Percentiles rank a stretch among this genome's conserved stretches.
Evolutionary conservation across 164 flowering plant species (phyloP).

Genomic region (Amborella trichopoda): DNA sequence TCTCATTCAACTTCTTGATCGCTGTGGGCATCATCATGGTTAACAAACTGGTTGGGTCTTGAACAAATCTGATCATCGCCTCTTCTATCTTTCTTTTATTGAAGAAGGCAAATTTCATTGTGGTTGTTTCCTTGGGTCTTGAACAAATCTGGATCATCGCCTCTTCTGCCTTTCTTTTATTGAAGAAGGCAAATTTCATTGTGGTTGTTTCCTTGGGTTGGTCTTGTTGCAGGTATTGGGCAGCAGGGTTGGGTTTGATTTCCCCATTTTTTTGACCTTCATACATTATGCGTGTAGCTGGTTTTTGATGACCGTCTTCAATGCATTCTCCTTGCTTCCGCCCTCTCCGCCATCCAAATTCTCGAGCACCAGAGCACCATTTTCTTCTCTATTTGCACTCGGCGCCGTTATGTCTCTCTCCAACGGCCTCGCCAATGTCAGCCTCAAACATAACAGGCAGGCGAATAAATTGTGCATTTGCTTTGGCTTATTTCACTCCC

Average conservation of each 20-base stretch:
- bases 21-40: constrained; percentile 62
- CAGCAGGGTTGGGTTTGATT: constrained; percentile 66
- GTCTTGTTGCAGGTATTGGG: constrained; percentile 65
- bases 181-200: neutral
- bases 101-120: too few relatives aligned
- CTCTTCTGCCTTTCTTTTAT: too few relatives aligned
- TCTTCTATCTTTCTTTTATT: too few relatives aligned
- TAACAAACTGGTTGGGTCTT: constrained; percentile 72
- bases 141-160: too few relatives aligned
- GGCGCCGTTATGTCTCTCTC: constrained; percentile 75
- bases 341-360: constrained; percentile 62
- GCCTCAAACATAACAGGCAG: constrained; percentile 63
- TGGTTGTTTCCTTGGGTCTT: too few relatives aligned
- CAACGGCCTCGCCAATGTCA: constrained; percentile 72
- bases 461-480: too few relatives aligned
- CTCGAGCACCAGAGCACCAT: too few relatives aligned
- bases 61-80: too few relatives aligned
- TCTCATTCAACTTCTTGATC: constrained; percentile 68
- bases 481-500: too few relatives aligned
- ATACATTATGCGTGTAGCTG: constrained; percentile 63
- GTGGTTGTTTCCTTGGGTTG: too few relatives aligned
- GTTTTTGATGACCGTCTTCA: constrained; percentile 58
- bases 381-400: constrained; percentile 53
- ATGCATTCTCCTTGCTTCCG: constrained; percentile 52
- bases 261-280: constrained; percentile 70